These are phyloP conservation scores for Plantago major DNA, from an alignment of 257 asterid genomes.

Conservation along the genomic window DNA sequence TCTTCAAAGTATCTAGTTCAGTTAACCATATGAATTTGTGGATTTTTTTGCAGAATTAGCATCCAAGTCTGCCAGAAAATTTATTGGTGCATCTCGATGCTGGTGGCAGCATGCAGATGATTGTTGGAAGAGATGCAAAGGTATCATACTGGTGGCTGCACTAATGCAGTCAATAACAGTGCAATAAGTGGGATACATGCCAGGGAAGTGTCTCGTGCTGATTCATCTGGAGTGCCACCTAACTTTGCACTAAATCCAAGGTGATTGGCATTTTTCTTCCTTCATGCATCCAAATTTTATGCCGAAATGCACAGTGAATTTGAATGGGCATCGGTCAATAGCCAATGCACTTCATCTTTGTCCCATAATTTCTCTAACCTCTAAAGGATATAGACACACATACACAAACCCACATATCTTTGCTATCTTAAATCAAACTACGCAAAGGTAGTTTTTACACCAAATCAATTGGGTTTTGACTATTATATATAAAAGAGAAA, in stretches of 20 bases:
- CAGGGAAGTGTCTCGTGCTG: constrained; percentile 76
- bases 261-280: constrained; percentile 27
- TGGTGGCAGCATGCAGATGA: constrained; percentile 98
- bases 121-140: constrained; percentile 94
- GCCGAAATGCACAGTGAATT: background rate
- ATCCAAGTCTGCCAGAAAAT: constrained; percentile 34
- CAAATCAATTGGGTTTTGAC: too few relatives aligned
- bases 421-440: too few relatives aligned
- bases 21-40: background rate
- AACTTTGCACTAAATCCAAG: constrained; percentile 67
- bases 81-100: constrained; percentile 57
- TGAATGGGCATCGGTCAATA: background rate
- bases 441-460: too few relatives aligned
- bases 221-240: constrained; percentile 55
- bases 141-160: constrained; percentile 95
- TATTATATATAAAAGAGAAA: too few relatives aligned
- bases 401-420: too few relatives aligned
- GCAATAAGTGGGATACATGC: constrained; percentile 64
- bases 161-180: constrained; percentile 92
- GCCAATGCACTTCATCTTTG: constrained; percentile 1
- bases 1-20: background rate
- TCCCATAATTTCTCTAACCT: too few relatives aligned
- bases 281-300: background rate
- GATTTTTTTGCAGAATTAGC: constrained; percentile 7
- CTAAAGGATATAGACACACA: too few relatives aligned